Evolutionary conservation across 2,329 filamentous ascomycete genomes (phyloP), one percentile per base, ranked within the genome.

Genomic region (Tolypocladium sp.): DNA sequence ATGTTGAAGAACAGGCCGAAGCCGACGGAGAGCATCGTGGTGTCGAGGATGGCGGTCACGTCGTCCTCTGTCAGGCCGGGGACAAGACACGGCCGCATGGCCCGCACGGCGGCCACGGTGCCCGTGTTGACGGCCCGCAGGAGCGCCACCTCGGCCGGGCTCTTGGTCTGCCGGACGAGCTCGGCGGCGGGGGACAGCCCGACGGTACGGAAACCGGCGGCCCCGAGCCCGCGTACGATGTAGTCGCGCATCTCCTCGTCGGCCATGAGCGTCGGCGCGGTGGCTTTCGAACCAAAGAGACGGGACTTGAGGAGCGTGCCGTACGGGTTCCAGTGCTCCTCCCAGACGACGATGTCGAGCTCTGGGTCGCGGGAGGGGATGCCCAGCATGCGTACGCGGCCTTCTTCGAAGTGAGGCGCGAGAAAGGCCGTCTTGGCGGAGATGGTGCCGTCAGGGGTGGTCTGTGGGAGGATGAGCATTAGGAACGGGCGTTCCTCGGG

Each of bases 91-190:
- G 44, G 44, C 44, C 44, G 44, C 44, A 49, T 27, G 22, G 44
- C 44, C 22, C 44, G 44, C 3, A 49, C 78, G 4, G 83, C 83
- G 57, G 80, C 81, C 0, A 86, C 82, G 0, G 84, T 87, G 0
- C 83, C 84, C 0, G 83, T 87, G 65, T 87, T 87, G 7, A 87
- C 84, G 4, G 82, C 83, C 27, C 80, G 76, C 20, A 87, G 66
- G 17, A 86, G 77, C 58, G 79, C 81, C 9, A 87, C 44, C 44
- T 49, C 44, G 44, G 44, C 44, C 25, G 13, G 25, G 44, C 44
- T 49, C 25, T 49, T 49, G 12, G 12, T 49, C 44, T 49, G 44
- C 44, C 44, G 44, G 4, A 49, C 44, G 44, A 49, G 44, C 25
- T 49, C 44, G 44, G 25, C 44, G 12, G 22, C 44, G 9, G 22